A percentile compares a stretch with the other conserved stretches of the same genome.
Conservation (phyloP, 78 protist genomes). For the Chrysochromulina tobinii region DNA sequence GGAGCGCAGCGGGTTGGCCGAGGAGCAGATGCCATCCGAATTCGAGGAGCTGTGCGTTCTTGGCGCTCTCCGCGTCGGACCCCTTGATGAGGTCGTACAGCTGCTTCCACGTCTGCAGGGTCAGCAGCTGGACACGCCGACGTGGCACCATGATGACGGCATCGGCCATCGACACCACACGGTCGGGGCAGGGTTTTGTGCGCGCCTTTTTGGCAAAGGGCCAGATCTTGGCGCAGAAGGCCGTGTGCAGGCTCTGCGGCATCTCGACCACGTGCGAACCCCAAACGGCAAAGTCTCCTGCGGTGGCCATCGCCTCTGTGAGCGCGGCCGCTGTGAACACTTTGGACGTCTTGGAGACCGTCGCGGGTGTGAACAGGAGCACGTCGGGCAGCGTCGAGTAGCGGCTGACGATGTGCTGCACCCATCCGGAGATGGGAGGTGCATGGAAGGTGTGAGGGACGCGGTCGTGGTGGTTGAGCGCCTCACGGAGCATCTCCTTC, state of each 20-base stretch:
- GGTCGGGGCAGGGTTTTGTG: background rate
- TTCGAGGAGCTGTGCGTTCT: too few species aligned
- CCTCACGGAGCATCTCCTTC: constrained; percentile 13
- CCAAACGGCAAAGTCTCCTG: background rate
- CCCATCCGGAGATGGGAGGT: background rate
- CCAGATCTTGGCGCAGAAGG: background rate
- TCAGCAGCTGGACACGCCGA: too few species aligned
- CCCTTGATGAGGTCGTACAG: too few species aligned
- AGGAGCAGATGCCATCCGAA: too few species aligned
- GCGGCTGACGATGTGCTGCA: background rate
- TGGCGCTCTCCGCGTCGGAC: too few species aligned
- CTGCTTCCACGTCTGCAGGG: too few species aligned
- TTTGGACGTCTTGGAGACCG: background rate
- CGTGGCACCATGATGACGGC: too few species aligned
- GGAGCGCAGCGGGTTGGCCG: too few species aligned
- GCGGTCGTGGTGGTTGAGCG: constrained; percentile 22
- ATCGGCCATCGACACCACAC: background rate
- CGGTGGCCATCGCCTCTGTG: background rate
- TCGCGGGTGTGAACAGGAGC: background rate
- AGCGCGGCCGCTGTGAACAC: background rate
- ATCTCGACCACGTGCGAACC: background rate
- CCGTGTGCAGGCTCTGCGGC: background rate
- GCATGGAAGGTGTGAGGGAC: background rate
- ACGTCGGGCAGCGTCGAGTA: background rate
- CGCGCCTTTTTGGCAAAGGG: background rate